Percentiles rank a stretch among this genome's conserved stretches.
phyloP scores from a whole-genome alignment of 78 protist genomes.

The Emiliania huxleyi region DNA sequence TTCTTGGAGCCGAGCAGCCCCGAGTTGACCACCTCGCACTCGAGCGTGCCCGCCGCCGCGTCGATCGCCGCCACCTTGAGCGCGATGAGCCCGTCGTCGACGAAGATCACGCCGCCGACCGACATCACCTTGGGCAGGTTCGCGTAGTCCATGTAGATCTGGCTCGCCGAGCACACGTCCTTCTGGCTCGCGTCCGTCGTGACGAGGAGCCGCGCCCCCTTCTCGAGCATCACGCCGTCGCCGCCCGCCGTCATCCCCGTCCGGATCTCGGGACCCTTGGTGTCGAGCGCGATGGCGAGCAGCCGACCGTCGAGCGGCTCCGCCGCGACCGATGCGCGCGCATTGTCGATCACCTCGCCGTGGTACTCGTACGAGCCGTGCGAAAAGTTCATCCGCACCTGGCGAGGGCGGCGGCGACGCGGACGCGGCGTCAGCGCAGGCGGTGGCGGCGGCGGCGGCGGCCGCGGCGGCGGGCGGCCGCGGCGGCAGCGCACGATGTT shows the following conservation, averaged over 20 bases:
- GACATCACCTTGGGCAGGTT: slow-evolving; percentile 25
- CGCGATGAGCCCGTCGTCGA: slow-evolving; percentile 74
- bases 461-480: neutral
- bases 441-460: neutral
- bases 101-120: slow-evolving; percentile 18
- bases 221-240: neutral
- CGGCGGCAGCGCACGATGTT: slow-evolving; percentile 60
- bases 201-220: neutral
- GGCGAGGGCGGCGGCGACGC: too few relatives aligned
- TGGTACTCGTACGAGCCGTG: slow-evolving; percentile 90
- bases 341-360: slow-evolving; percentile 71
- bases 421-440: too few relatives aligned
- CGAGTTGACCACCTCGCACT: slow-evolving; percentile 40
- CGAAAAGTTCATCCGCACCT: slow-evolving; percentile 83
- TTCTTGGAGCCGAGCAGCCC: slow-evolving; percentile 69
- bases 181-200: neutral
- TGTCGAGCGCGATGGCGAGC: slow-evolving; percentile 63
- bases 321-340: slow-evolving; percentile 63
- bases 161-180: neutral
- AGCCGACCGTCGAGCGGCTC: neutral
- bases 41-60: neutral
- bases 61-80: neutral
- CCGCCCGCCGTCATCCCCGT: slow-evolving; percentile 36
- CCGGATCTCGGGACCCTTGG: slow-evolving; percentile 76
- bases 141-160: neutral